phyloP scores from a whole-genome alignment of 139 green algal species.

The Pleodorina starrii region DNA sequence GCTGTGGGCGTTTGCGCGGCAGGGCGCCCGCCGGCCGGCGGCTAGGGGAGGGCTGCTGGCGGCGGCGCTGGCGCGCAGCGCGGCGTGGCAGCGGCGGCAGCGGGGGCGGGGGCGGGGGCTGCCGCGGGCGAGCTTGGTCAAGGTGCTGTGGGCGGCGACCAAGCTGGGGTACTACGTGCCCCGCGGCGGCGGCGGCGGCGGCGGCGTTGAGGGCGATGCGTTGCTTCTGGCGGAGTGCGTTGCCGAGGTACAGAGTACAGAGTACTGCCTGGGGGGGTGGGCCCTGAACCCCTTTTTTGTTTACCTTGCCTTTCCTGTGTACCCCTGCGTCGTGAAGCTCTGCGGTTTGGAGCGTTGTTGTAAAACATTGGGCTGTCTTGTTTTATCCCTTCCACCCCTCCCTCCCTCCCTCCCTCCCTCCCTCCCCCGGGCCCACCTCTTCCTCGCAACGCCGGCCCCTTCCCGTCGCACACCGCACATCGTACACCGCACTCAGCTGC shows the following conservation, averaged over 20 bases:
- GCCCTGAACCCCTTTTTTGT: too few relatives aligned
- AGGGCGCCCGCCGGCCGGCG: background rate
- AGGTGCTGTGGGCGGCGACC: slow-evolving; percentile 8
- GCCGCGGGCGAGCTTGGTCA: background rate
- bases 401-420: too few relatives aligned
- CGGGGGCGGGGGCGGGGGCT: background rate
- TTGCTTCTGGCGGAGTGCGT: background rate
- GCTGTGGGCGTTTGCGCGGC: slow-evolving; percentile 29
- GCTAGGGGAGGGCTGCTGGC: background rate
- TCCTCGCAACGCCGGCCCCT: background rate
- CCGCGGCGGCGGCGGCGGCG: background rate
- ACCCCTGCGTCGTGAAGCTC: too few relatives aligned
- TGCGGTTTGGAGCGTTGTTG: too few relatives aligned
- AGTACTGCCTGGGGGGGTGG: too few relatives aligned
- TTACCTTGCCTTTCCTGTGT: too few relatives aligned
- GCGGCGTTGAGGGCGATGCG: background rate
- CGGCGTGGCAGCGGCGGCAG: background rate
- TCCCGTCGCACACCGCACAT: background rate
- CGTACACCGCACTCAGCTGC: background rate
- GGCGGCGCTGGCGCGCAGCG: background rate
- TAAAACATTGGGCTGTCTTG: too few relatives aligned
- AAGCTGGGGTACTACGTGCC: background rate
- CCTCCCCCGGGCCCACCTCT: too few relatives aligned
- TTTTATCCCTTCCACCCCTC: too few relatives aligned
- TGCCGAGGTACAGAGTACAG: background rate